Percentiles rank a stretch among this genome's conserved stretches.
Evolutionary conservation across 1,139 yeast species (phyloP).

Genomic region (Yarrowia galli): DNA sequence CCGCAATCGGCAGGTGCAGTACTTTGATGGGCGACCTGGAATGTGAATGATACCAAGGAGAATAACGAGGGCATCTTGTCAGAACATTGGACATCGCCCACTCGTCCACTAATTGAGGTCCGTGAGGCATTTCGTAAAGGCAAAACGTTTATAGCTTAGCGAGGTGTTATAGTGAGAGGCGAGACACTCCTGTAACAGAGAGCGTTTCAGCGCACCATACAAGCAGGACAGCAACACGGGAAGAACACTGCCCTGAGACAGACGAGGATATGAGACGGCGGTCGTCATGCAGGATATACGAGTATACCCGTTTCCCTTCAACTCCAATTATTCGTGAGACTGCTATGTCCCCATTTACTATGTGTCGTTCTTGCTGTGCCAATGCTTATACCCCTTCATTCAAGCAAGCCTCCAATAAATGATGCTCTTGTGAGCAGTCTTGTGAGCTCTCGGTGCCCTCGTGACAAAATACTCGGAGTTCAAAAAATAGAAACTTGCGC

Average conservation of each 20-base stretch:
- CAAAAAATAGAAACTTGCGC: not conserved
- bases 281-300: too few species aligned
- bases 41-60: not conserved
- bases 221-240: not conserved
- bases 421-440: constrained; percentile 20
- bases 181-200: constrained; percentile 6
- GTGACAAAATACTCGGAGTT: not conserved
- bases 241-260: not conserved
- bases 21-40: not conserved
- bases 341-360: too few species aligned
- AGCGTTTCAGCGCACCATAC: not conserved
- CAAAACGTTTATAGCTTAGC: constrained; percentile 28
- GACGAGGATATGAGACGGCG: too few species aligned
- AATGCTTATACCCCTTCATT: not conserved
- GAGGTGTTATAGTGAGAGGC: constrained; percentile 4
- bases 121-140: constrained; percentile 31
- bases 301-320: too few species aligned
- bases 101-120: not conserved
- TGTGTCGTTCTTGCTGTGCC: not conserved
- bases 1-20: constrained; percentile 21
- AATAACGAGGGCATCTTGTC: not conserved
- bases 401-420: too few species aligned
- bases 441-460: constrained; percentile 1
- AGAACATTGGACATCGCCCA: too few species aligned
- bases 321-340: too few species aligned